Percentiles rank a stretch among this genome's conserved stretches.
Conservation (phyloP, 495 filamentous ascomycete genomes). For the Penicillium simplicissimum region DNA sequence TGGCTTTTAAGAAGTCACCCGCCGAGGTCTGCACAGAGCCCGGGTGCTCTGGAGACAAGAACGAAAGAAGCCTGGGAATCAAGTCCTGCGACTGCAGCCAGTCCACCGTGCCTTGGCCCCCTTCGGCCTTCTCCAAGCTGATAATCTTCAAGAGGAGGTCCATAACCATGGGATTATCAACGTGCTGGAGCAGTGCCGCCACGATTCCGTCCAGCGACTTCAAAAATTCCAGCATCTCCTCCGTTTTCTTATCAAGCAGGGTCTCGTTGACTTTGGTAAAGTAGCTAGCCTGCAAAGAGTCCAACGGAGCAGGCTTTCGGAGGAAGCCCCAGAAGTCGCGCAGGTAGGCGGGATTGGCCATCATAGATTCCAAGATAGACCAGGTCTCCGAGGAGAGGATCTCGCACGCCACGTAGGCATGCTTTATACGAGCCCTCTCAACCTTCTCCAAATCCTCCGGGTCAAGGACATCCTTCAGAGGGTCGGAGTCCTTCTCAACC, state of each 20-base stretch:
- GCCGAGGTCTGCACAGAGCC: conserved; percentile 93
- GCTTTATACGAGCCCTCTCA: conserved; percentile 87
- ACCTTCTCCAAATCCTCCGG: conserved; percentile 66
- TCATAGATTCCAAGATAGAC: conserved; percentile 89
- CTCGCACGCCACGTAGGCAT: conserved; percentile 89
- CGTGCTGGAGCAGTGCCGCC: conserved; percentile 83
- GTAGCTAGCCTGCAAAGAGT: conserved; percentile 91
- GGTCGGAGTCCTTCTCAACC: conserved; percentile 45
- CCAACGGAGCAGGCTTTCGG: conserved; percentile 74
- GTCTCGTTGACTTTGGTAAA: conserved; percentile 99
- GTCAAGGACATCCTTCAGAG: conserved; percentile 49
- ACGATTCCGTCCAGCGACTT: conserved; percentile 80
- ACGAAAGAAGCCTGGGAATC: conserved; percentile 86
- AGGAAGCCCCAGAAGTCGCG: conserved; percentile 90
- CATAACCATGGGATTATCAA: conserved; percentile 99
- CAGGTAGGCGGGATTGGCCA: conserved; percentile 76
- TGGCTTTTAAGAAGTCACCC: conserved; percentile 97
- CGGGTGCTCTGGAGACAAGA: conserved; percentile 76
- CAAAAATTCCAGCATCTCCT: conserved; percentile 89
- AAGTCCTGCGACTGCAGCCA: conserved; percentile 92
- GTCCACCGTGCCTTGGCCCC: conserved; percentile 91
- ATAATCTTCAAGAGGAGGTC: conserved; percentile 97
- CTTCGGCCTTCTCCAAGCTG: conserved; percentile 89
- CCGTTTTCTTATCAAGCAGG: conserved; percentile 93
- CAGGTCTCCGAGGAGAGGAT: conserved; percentile 94